Evolutionary conservation across 1,284 basidiomycete species (phyloP).

Genomic region (Cerioporus squamosus): DNA sequence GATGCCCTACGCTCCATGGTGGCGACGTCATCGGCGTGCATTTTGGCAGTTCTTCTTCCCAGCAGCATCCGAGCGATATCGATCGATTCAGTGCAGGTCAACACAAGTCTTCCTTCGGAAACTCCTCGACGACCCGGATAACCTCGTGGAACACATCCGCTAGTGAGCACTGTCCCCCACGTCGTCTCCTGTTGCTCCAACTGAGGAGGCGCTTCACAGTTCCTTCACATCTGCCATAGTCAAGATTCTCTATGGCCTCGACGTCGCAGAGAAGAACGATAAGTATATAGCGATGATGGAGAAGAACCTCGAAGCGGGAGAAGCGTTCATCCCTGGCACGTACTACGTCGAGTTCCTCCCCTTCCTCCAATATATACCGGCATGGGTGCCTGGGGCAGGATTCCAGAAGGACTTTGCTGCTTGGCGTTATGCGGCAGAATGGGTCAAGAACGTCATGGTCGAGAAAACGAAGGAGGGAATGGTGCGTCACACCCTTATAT

Average conservation of each 20-base stretch:
- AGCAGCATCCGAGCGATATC: not conserved
- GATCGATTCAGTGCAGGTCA: not conserved
- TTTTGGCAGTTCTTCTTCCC: constrained; percentile 15
- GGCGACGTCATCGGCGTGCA: constrained; percentile 23
- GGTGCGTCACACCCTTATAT: too few relatives aligned
- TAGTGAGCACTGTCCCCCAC: not conserved
- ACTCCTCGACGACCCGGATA: not conserved
- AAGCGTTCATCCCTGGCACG: not conserved
- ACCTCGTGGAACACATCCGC: not conserved
- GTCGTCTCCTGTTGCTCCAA: not conserved
- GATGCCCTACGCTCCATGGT: constrained; percentile 20
- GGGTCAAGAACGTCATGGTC: not conserved
- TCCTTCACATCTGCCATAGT: not conserved
- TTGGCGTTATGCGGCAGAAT: not conserved
- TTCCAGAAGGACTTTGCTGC: not conserved
- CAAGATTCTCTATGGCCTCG: constrained; percentile 23
- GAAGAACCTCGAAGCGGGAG: not conserved
- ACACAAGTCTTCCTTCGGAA: not conserved
- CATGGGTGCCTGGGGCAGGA: constrained; percentile 14
- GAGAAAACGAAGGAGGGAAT: too few relatives aligned
- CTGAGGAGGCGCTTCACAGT: not conserved
- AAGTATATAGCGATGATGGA: constrained; percentile 7
- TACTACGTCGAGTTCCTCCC: constrained; percentile 10
- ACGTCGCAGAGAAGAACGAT: constrained; percentile 27
- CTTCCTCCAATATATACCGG: constrained; percentile 9